Evolutionary conservation across 2,329 filamentous ascomycete genomes (phyloP).

Genomic region (Colletotrichum tamarilloi): DNA sequence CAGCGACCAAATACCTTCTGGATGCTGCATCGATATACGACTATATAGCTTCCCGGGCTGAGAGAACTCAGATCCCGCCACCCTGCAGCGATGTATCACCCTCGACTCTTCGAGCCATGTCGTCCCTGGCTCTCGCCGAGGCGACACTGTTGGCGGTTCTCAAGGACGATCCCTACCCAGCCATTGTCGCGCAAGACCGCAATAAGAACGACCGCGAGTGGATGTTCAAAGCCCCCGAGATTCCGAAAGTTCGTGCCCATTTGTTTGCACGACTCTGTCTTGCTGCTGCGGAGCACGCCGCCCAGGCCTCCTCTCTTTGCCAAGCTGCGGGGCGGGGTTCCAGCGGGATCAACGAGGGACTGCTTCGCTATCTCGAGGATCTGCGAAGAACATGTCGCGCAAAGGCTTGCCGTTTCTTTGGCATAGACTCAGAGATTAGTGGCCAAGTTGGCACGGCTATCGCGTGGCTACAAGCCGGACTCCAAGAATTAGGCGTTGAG

Average conservation of each 20-base stretch:
- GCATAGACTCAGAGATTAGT: conserved; percentile 85
- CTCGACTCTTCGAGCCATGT: conserved; percentile 64
- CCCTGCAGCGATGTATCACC: conserved; percentile 66
- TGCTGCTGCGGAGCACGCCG: conserved; percentile 87
- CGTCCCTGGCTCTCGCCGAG: conserved; percentile 81
- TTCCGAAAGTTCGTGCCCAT: conserved; percentile 88
- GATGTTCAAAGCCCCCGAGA: conserved; percentile 93
- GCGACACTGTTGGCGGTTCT: conserved; percentile 89
- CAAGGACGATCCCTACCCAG: conserved; percentile 94
- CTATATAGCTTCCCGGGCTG: conserved; percentile 71
- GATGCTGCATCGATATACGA: conserved; percentile 83
- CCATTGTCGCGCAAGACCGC: conserved; percentile 81
- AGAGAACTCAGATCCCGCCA: conserved; percentile 50
- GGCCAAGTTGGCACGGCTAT: conserved; percentile 87
- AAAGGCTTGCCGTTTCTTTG: conserved; percentile 90
- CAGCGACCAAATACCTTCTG: conserved; percentile 81
- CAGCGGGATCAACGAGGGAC: conserved; percentile 68
- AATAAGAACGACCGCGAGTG: conserved; percentile 90
- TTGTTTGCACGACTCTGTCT: conserved; percentile 90
- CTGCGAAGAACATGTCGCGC: conserved; percentile 80
- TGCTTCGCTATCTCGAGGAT: conserved; percentile 81
- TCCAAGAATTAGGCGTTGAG: conserved; percentile 78
- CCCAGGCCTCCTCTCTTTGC: conserved; percentile 71
- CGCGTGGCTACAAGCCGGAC: conserved; percentile 84
- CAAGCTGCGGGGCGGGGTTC: conserved; percentile 45